phyloP scores from a whole-genome alignment of 2,329 filamentous ascomycete genomes.

The Zymoseptoria pseudotritici region DNA sequence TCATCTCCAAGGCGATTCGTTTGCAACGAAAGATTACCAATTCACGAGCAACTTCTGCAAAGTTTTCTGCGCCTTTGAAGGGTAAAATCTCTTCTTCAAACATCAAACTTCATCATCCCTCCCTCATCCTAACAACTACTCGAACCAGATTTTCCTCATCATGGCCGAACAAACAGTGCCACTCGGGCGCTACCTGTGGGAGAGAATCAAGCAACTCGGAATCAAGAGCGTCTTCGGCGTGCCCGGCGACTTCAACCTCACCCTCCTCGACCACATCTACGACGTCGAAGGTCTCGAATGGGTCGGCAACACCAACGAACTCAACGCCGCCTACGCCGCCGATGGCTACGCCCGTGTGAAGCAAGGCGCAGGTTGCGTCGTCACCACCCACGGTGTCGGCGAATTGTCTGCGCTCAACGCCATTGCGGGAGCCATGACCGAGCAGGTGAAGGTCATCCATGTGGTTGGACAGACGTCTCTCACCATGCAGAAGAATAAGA shows the following conservation, averaged over 20 bases:
- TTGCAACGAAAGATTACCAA: no score
- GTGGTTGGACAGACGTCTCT: constrained; percentile 39
- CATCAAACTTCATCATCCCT: background rate
- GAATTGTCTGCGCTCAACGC: constrained; percentile 41
- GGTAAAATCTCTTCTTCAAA: background rate
- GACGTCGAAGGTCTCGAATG: constrained; percentile 34
- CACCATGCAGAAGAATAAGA: constrained; percentile 34
- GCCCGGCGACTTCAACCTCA: constrained; percentile 41
- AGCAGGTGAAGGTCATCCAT: constrained; percentile 40
- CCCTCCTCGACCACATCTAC: constrained; percentile 39
- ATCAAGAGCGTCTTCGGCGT: constrained; percentile 37
- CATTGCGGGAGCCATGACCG: constrained; percentile 37
- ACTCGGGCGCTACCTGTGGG: constrained; percentile 38
- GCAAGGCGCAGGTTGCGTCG: constrained; percentile 41
- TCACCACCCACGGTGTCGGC: constrained; percentile 57
- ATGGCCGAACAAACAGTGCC: constrained; percentile 26
- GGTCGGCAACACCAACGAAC: constrained; percentile 51
- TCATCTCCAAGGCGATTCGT: no score
- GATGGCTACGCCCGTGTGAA: constrained; percentile 53
- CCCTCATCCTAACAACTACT: background rate
- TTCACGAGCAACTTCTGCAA: no score
- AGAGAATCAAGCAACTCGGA: constrained; percentile 35
- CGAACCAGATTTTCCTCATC: background rate
- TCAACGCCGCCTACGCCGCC: constrained; percentile 51
- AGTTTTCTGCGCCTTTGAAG: background rate